These are phyloP conservation scores for Paraphaeosphaeria sporulosa DNA, from an alignment of 2,329 filamentous ascomycete genomes.

Conservation along the genomic window DNA sequence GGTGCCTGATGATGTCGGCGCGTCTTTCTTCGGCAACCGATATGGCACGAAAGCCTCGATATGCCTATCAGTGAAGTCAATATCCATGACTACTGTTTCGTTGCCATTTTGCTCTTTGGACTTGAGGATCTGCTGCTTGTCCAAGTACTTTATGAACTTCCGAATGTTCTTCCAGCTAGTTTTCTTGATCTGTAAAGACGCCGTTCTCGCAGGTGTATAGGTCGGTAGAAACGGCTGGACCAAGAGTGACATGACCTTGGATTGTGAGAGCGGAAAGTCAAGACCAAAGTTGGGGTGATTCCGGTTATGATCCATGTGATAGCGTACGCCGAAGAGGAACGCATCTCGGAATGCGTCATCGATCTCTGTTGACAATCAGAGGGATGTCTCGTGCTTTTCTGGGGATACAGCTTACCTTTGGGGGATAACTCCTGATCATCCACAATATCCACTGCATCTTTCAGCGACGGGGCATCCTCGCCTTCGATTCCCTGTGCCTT, in stretches of 20 bases:
- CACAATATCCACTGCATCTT: constrained; percentile 45
- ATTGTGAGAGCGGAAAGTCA: constrained; percentile 69
- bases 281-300: constrained; percentile 62
- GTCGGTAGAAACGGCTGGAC: constrained; percentile 72
- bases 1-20: constrained; percentile 33
- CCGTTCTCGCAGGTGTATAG: constrained; percentile 62
- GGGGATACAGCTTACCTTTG: constrained; percentile 55
- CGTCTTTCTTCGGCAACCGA: constrained; percentile 65
- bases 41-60: constrained; percentile 68
- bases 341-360: constrained; percentile 71
- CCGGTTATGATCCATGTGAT: constrained; percentile 65
- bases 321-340: constrained; percentile 68
- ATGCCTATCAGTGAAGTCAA: constrained; percentile 67
- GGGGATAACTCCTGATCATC: constrained; percentile 63
- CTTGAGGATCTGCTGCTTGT: constrained; percentile 69
- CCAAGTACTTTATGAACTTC: constrained; percentile 73
- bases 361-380: constrained; percentile 60
- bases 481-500: constrained; percentile 44
- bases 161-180: constrained; percentile 74
- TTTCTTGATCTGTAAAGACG: constrained; percentile 72
- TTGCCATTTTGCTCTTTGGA: constrained; percentile 70
- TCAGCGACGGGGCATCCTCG: constrained; percentile 42
- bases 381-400: neutral
- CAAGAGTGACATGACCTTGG: constrained; percentile 68
- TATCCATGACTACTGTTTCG: constrained; percentile 69